These are phyloP conservation scores for Phaeosphaeriaceae sp. DNA, from an alignment of 2,329 filamentous ascomycete species.

Conservation along the genomic window DNA sequence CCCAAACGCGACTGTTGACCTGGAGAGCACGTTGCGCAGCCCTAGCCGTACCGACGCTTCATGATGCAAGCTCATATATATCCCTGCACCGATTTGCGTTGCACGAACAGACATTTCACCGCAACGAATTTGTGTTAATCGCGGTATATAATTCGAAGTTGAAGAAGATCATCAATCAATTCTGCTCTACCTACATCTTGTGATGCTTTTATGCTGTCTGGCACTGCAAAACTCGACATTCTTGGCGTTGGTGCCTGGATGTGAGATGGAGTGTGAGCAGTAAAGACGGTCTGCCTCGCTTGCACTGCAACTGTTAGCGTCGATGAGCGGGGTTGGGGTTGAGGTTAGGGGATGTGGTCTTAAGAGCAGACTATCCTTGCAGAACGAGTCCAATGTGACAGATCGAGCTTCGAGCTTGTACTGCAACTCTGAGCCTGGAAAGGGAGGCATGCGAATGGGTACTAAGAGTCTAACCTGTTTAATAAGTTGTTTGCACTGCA, in stretches of 20 bases:
- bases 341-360: background rate
- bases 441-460: background rate
- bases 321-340: background rate
- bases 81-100: too few species aligned
- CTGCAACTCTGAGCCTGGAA: constrained; percentile 3
- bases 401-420: too few species aligned
- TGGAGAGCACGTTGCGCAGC: too few species aligned
- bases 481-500: too few species aligned
- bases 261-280: background rate
- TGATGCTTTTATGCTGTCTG: background rate
- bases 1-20: too few species aligned
- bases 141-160: background rate
- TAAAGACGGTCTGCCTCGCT: background rate
- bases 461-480: too few species aligned
- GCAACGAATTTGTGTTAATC: too few species aligned
- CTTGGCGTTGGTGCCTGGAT: background rate
- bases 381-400: too few species aligned
- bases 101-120: too few species aligned
- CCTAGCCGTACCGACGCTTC: too few species aligned
- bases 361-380: too few species aligned
- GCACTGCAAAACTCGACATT: background rate
- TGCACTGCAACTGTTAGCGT: constrained; percentile 7
- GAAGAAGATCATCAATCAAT: background rate
- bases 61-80: too few species aligned
- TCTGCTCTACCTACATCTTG: background rate